phyloP scores from a whole-genome alignment of 805 yeast species.

The Teunomyces funiuensis region DNA sequence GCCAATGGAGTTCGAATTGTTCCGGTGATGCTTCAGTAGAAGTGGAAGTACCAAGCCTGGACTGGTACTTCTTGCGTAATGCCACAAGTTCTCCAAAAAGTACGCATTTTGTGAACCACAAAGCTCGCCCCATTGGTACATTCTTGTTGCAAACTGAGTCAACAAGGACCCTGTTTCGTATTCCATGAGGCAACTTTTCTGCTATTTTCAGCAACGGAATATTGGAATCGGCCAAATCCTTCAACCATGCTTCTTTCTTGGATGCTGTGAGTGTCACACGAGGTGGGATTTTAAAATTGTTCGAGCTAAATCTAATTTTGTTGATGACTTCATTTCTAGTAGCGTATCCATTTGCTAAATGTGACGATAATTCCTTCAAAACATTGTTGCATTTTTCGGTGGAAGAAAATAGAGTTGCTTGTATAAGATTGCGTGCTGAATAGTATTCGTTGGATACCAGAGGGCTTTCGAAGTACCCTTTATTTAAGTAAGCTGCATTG shows the following conservation, averaged over 20 bases:
- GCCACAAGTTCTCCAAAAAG: constrained; percentile 56
- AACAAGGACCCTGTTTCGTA: constrained; percentile 66
- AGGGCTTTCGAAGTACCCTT: constrained; percentile 70
- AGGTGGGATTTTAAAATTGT: constrained; percentile 73
- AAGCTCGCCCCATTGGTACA: constrained; percentile 77
- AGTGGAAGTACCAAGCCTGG: constrained; percentile 8
- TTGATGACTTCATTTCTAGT: constrained; percentile 41
- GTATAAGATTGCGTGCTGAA: constrained; percentile 64
- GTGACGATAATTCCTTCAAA: constrained; percentile 37
- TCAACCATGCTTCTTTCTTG: constrained; percentile 82
- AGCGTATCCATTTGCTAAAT: constrained; percentile 36
- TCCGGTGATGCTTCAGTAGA: constrained; percentile 16
- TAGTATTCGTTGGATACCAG: constrained; percentile 64
- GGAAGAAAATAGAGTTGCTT: constrained; percentile 40
- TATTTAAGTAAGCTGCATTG: constrained; percentile 52
- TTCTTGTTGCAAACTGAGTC: constrained; percentile 68
- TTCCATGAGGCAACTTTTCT: constrained; percentile 86
- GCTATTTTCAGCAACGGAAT: constrained; percentile 68
- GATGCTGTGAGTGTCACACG: constrained; percentile 88
- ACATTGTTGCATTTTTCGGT: constrained; percentile 35
- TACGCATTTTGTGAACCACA: constrained; percentile 90
- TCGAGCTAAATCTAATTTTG: constrained; percentile 33
- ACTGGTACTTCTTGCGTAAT: constrained; percentile 30
- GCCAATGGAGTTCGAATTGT: constrained; percentile 58
- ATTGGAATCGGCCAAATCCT: constrained; percentile 67